A percentile compares a stretch with the other conserved stretches of the same genome.
Evolutionary conservation across 805 yeast species (phyloP).

Genomic region (Cyberlindnera mycetangii): DNA sequence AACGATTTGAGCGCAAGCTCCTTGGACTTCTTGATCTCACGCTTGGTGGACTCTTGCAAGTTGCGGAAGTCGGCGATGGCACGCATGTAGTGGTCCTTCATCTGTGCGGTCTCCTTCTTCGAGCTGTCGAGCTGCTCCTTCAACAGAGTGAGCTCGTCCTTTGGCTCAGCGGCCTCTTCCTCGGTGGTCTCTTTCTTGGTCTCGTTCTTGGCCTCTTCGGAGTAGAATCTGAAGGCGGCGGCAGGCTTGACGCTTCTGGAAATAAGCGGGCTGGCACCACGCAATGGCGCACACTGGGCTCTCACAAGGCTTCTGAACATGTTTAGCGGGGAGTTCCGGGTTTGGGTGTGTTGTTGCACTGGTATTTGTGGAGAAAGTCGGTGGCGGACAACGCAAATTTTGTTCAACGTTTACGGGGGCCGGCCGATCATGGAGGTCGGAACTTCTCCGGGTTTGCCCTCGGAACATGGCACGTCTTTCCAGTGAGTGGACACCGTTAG

Average conservation of each 20-base stretch:
- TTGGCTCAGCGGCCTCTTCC: conserved; percentile 18
- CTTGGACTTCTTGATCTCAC: conserved; percentile 30
- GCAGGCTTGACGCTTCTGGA: conserved; percentile 11
- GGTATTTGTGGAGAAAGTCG: background rate
- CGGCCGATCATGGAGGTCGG: background rate
- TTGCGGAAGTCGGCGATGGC: conserved; percentile 31
- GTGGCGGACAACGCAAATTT: conserved; percentile 8
- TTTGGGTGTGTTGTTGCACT: background rate
- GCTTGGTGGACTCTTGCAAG: conserved; percentile 30
- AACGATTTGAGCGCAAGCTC: conserved; percentile 30
- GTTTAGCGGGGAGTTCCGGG: background rate
- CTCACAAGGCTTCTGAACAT: conserved; percentile 25
- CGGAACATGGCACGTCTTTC: too few relatives aligned
- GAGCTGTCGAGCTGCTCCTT: conserved; percentile 22
- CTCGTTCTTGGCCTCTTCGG: conserved; percentile 27
- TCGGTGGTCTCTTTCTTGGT: conserved; percentile 13
- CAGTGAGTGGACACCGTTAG: too few relatives aligned
- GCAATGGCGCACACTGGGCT: conserved; percentile 13
- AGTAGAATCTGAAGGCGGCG: conserved; percentile 25
- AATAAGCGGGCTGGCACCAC: conserved; percentile 8
- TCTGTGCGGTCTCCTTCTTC: conserved; percentile 27
- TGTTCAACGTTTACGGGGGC: background rate
- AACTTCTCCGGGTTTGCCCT: background rate
- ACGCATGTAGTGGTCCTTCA: conserved; percentile 27
- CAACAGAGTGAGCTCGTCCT: conserved; percentile 22